A percentile compares a stretch with the other conserved stretches of the same genome.
Evolutionary conservation across 202 grass and related monocot genomes (phyloP).

Genomic region (Saccharum hybrid): DNA sequence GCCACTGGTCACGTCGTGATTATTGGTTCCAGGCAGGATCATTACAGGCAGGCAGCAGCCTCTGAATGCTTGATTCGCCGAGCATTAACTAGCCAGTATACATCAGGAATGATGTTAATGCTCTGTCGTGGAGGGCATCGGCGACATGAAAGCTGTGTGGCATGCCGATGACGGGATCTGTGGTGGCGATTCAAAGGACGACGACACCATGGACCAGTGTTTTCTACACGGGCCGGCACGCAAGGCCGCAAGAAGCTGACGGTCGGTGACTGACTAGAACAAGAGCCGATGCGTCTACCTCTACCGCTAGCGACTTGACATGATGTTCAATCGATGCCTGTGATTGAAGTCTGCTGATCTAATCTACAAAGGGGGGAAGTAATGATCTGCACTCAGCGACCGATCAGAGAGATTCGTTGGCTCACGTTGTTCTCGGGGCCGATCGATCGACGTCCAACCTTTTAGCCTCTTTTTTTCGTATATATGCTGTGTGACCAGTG

Average conservation of each 20-base stretch:
- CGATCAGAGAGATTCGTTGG: neutral
- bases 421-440: neutral
- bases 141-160: too few relatives aligned
- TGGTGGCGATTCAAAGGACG: too few relatives aligned
- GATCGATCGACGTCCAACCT: neutral
- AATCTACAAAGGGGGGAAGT: neutral
- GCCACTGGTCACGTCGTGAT: neutral
- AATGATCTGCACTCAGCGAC: neutral
- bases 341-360: neutral
- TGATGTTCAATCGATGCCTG: neutral
- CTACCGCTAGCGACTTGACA: neutral
- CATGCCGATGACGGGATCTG: too few relatives aligned
- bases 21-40: constrained; percentile 3
- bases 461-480: neutral
- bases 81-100: neutral
- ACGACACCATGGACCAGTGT: neutral
- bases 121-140: neutral
- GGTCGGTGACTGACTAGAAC: neutral
- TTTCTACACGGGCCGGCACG: constrained; percentile 22
- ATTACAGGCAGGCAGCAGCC: neutral
- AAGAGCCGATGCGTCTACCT: neutral
- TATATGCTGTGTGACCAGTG: too few relatives aligned
- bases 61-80: neutral
- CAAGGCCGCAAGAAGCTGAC: neutral
- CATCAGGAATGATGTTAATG: neutral